These are phyloP conservation scores for Kodamaea kaohsiungensis DNA, from an alignment of 805 yeast genomes.

Conservation along the genomic window DNA sequence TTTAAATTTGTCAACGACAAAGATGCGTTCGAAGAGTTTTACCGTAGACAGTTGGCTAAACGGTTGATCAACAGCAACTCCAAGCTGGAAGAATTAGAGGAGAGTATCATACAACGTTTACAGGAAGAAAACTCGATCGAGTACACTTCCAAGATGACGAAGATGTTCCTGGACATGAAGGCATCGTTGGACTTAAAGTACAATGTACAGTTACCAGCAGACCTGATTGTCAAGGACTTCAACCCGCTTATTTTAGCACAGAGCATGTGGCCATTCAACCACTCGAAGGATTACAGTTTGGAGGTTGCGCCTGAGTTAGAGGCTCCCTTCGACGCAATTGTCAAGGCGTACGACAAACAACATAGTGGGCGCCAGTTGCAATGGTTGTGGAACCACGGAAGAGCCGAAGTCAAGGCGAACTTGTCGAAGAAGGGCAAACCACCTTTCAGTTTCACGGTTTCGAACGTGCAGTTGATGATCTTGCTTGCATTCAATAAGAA, in stretches of 20 bases:
- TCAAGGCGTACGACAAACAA: conserved; percentile 65
- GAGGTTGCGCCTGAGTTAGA: conserved; percentile 69
- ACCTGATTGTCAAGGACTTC: conserved; percentile 49
- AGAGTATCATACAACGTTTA: conserved; percentile 76
- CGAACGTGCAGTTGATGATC: conserved; percentile 85
- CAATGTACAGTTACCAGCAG: conserved; percentile 47
- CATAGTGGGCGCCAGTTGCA: conserved; percentile 87
- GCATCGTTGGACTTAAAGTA: conserved; percentile 74
- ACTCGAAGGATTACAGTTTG: conserved; percentile 38
- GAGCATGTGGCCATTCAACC: conserved; percentile 82
- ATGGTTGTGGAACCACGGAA: conserved; percentile 95
- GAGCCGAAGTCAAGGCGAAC: conserved; percentile 88
- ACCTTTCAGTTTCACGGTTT: conserved; percentile 77
- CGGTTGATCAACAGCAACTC: conserved; percentile 87
- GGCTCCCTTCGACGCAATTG: conserved; percentile 65
- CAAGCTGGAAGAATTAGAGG: conserved; percentile 83
- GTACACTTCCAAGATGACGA: conserved; percentile 89
- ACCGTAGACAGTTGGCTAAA: conserved; percentile 84
- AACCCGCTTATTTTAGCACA: conserved; percentile 81
- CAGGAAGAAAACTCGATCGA: conserved; percentile 90
- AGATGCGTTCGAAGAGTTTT: conserved; percentile 92
- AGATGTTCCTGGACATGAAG: conserved; percentile 94
- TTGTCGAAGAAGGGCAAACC: conserved; percentile 78
- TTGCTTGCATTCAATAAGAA: conserved; percentile 77
- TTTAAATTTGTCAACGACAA: conserved; percentile 89